These are phyloP conservation scores for Microsporum ferrugineum DNA, from an alignment of 2,329 filamentous ascomycete genomes.

Conservation along the genomic window DNA sequence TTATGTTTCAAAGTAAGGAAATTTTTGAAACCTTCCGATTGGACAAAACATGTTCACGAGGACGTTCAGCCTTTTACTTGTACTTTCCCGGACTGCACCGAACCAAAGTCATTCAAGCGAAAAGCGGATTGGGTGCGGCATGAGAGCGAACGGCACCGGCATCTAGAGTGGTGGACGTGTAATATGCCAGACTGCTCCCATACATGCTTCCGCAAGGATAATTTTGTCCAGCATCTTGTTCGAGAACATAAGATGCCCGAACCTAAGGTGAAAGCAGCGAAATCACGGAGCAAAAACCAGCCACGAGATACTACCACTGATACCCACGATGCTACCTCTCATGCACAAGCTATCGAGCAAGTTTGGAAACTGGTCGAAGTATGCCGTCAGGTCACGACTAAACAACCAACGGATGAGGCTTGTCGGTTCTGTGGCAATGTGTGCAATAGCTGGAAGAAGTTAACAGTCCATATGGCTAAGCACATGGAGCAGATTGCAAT, in stretches of 20 bases:
- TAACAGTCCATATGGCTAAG: conserved; percentile 84
- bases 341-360: conserved; percentile 41
- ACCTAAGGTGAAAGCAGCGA: conserved; percentile 63
- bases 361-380: conserved; percentile 68
- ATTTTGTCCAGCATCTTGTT: conserved; percentile 85
- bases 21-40: conserved; percentile 84
- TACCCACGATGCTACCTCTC: conserved; percentile 19
- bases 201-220: conserved; percentile 75
- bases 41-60: conserved; percentile 93
- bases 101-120: conserved; percentile 84
- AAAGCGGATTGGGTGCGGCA: conserved; percentile 95
- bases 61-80: conserved; percentile 90
- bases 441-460: conserved; percentile 79
- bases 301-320: conserved; percentile 15
- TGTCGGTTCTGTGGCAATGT: conserved; percentile 78
- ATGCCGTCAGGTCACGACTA: conserved; percentile 60
- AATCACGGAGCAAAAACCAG: conserved; percentile 41
- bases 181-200: conserved; percentile 70
- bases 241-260: conserved; percentile 81
- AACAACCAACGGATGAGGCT: conserved; percentile 59
- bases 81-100: conserved; percentile 70
- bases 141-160: conserved; percentile 81
- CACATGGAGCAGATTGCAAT: conserved; percentile 90
- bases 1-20: conserved; percentile 77
- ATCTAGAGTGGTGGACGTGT: conserved; percentile 85